phyloP scores from a whole-genome alignment of 768 basidiomycete genomes.

The Xerocomus potaroensis region DNA sequence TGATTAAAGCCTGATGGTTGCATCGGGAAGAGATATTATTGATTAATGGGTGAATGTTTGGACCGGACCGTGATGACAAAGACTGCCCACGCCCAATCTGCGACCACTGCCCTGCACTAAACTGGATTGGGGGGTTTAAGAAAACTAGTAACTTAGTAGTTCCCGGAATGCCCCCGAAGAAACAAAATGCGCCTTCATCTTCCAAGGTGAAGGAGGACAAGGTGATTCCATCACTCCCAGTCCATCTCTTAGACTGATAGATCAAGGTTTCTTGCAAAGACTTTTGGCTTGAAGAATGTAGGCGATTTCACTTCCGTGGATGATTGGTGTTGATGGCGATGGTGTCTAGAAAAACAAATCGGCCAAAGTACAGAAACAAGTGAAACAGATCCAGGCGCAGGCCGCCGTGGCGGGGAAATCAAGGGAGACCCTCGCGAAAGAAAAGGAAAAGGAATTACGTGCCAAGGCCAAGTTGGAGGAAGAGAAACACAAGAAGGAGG shows the following conservation, averaged over 20 bases:
- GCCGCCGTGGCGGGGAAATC: slow-evolving; percentile 74
- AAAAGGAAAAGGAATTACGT: slow-evolving; percentile 75
- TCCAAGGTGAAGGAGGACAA: slow-evolving; percentile 81
- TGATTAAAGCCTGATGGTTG: not conserved
- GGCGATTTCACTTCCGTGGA: slow-evolving; percentile 26
- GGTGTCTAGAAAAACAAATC: slow-evolving; percentile 84
- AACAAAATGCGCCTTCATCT: slow-evolving; percentile 50
- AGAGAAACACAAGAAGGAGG: slow-evolving; percentile 81
- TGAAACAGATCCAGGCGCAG: slow-evolving; percentile 77
- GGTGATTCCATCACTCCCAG: slow-evolving; percentile 38
- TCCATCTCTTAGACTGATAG: slow-evolving; percentile 22
- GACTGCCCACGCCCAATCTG: too few species aligned
- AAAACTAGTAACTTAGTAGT: not conserved
- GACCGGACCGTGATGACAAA: not conserved
- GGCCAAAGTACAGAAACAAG: slow-evolving; percentile 83
- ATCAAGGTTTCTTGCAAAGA: slow-evolving; percentile 44
- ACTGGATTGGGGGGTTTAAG: not conserved
- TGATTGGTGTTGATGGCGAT: slow-evolving; percentile 9
- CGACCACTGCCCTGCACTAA: too few species aligned
- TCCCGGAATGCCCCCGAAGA: slow-evolving; percentile 73
- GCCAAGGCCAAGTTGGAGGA: slow-evolving; percentile 75
- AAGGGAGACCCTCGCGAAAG: slow-evolving; percentile 73
- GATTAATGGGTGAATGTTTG: too few species aligned
- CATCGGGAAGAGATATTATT: too few species aligned
- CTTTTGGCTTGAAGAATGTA: slow-evolving; percentile 87